phyloP scores from a whole-genome alignment of 768 basidiomycete species.

The Boletus insuetus region DNA sequence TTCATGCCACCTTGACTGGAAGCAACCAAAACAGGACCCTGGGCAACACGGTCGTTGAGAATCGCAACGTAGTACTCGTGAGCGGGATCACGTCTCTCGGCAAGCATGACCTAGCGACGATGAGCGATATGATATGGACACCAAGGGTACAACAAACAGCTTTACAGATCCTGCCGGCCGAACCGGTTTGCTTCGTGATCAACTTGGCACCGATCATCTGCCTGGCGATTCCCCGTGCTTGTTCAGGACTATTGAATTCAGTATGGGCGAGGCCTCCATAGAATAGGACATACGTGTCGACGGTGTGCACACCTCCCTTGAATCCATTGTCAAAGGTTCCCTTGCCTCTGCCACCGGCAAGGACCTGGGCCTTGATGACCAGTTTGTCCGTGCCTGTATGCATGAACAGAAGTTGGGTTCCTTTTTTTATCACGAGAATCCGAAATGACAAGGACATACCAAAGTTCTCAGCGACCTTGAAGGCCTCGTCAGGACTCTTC shows the following conservation, averaged over 20 bases:
- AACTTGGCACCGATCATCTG: conserved; percentile 95
- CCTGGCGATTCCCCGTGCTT: conserved; percentile 81
- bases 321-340: conserved; percentile 95
- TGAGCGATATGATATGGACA: conserved; percentile 12
- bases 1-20: conserved; percentile 99
- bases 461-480: conserved; percentile 83
- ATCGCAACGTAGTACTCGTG: conserved; percentile 99
- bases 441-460: conserved; percentile 44
- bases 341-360: conserved; percentile 98
- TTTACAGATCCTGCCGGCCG: conserved; percentile 89
- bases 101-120: conserved; percentile 86
- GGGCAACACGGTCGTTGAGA: conserved; percentile 87
- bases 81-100: conserved; percentile 86
- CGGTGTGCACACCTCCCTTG: conserved; percentile 95
- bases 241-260: conserved; percentile 58
- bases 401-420: neutral
- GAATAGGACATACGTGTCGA: conserved; percentile 60
- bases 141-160: conserved; percentile 54
- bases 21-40: conserved; percentile 89
- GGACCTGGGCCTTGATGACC: conserved; percentile 98
- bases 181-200: conserved; percentile 99
- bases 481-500: conserved; percentile 86
- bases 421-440: neutral
- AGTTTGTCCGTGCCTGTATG: conserved; percentile 65
- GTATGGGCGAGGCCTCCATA: neutral